A percentile compares a stretch with the other conserved stretches of the same genome.
These are phyloP conservation scores for Tephrocybe sp. DNA, from an alignment of 768 basidiomycete genomes.

Conservation along the genomic window DNA sequence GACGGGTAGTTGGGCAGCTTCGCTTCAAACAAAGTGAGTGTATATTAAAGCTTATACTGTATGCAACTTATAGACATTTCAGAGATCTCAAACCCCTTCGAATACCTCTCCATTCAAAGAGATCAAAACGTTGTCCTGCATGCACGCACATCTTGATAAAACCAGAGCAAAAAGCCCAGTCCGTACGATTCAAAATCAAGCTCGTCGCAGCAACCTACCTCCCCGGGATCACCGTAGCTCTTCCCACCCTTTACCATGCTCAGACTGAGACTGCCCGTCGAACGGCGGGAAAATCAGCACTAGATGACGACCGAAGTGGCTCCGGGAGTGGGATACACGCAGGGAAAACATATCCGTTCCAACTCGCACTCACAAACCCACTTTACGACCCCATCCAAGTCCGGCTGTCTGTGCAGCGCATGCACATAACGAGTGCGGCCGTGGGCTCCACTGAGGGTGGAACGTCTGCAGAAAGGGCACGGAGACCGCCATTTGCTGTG, in stretches of 20 bases:
- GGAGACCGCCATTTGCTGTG: constrained; percentile 74
- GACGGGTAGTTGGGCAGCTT: constrained; percentile 74
- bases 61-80: constrained; percentile 3
- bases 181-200: constrained; percentile 95
- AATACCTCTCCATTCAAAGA: constrained; percentile 89
- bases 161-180: constrained; percentile 95
- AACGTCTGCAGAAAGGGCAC: constrained; percentile 46
- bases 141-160: constrained; percentile 98
- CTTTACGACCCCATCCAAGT: constrained; percentile 95
- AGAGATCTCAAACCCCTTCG: constrained; percentile 87
- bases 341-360: constrained; percentile 83
- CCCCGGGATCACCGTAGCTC: constrained; percentile 73
- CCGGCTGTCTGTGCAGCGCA: constrained; percentile 74
- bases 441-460: constrained; percentile 32
- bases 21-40: constrained; percentile 62
- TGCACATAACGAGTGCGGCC: constrained; percentile 46
- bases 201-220: constrained; percentile 94
- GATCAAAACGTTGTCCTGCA: constrained; percentile 90
- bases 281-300: constrained; percentile 35
- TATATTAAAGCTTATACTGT: neutral
- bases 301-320: constrained; percentile 38
- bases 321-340: constrained; percentile 50
- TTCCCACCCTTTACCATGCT: constrained; percentile 54
- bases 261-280: constrained; percentile 42
- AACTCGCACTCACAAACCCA: constrained; percentile 90